A percentile compares a stretch with the other conserved stretches of the same genome.
Evolutionary conservation across 2,329 filamentous ascomycete species (phyloP).

Genomic region (Colletotrichum sp.): DNA sequence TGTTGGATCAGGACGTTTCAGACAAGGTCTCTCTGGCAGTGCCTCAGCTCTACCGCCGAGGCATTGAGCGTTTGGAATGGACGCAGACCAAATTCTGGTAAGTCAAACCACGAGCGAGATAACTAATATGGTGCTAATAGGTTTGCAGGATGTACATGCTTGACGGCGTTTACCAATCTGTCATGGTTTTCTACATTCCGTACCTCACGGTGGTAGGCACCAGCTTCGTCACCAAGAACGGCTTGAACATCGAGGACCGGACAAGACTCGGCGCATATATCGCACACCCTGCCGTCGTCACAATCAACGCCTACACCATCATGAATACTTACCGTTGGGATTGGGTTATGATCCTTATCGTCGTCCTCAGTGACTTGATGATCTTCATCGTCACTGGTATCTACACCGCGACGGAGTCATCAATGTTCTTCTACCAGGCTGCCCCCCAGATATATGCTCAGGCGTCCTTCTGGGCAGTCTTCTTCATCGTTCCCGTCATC

Average conservation of each 20-base stretch:
- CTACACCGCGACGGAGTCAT: constrained; percentile 60
- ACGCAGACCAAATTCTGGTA: constrained; percentile 96
- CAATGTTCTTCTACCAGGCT: constrained; percentile 71
- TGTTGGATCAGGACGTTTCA: constrained; percentile 95
- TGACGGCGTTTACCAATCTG: constrained; percentile 93
- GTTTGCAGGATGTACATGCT: constrained; percentile 82
- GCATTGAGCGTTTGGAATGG: constrained; percentile 97
- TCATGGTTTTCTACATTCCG: constrained; percentile 91
- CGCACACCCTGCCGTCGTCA: constrained; percentile 81
- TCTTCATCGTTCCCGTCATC: constrained; percentile 78
- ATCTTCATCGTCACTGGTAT: constrained; percentile 97
- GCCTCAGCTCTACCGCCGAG: constrained; percentile 91
- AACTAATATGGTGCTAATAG: constrained; percentile 29
- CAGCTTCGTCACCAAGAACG: constrained; percentile 73
- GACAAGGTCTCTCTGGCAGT: constrained; percentile 93
- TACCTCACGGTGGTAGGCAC: constrained; percentile 78
- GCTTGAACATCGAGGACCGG: constrained; percentile 78
- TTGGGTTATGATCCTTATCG: constrained; percentile 89
- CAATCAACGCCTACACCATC: constrained; percentile 93
- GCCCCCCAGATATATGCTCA: constrained; percentile 81
- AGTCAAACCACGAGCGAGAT: constrained; percentile 33
- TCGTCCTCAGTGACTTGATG: constrained; percentile 80
- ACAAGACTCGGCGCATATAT: constrained; percentile 87
- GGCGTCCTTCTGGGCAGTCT: constrained; percentile 85
- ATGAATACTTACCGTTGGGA: constrained; percentile 99